A percentile compares a stretch with the other conserved stretches of the same genome.
Evolutionary conservation across 768 basidiomycete genomes (phyloP).

Genomic region (Lactarius hatsudake): DNA sequence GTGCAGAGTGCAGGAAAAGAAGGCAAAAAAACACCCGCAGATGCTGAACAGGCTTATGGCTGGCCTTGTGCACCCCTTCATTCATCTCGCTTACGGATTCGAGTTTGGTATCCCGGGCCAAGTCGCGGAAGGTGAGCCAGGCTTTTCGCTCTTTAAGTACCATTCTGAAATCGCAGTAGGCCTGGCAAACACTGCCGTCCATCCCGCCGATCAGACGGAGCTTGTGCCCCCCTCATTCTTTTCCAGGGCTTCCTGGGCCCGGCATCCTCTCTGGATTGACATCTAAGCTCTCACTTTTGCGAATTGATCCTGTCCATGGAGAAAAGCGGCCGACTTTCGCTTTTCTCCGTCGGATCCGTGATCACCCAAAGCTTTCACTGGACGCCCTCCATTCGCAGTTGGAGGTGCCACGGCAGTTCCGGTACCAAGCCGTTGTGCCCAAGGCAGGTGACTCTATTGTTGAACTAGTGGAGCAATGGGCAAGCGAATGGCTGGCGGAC

Average conservation of each 20-base stretch:
- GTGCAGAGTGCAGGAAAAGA: constrained; percentile 22
- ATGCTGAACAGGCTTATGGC: constrained; percentile 58
- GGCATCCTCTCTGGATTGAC: constrained; percentile 29
- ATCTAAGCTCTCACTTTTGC: constrained; percentile 27
- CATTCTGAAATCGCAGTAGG: constrained; percentile 37
- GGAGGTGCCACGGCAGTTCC: constrained; percentile 9
- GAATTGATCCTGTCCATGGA: constrained; percentile 35
- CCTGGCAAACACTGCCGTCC: constrained; percentile 54
- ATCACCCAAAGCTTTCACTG: constrained; percentile 40
- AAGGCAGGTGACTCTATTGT: constrained; percentile 24
- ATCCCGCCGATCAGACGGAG: constrained; percentile 38
- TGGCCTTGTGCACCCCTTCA: constrained; percentile 62
- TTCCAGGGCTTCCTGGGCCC: constrained; percentile 1
- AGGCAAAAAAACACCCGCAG: constrained; percentile 39
- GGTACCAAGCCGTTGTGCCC: constrained; percentile 24
- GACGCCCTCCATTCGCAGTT: constrained; percentile 13
- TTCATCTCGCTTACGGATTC: constrained; percentile 59
- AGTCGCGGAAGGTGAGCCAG: constrained; percentile 55
- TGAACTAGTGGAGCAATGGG: constrained; percentile 29
- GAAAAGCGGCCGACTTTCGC: constrained; percentile 38
- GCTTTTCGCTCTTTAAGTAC: neutral
- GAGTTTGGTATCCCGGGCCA: constrained; percentile 62
- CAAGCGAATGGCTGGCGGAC: constrained; percentile 19
- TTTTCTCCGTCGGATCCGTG: constrained; percentile 53
- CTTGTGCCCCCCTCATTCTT: constrained; percentile 36